Evolutionary conservation across 768 basidiomycete genomes (phyloP).

Genomic region (Steccherinum ochraceum): DNA sequence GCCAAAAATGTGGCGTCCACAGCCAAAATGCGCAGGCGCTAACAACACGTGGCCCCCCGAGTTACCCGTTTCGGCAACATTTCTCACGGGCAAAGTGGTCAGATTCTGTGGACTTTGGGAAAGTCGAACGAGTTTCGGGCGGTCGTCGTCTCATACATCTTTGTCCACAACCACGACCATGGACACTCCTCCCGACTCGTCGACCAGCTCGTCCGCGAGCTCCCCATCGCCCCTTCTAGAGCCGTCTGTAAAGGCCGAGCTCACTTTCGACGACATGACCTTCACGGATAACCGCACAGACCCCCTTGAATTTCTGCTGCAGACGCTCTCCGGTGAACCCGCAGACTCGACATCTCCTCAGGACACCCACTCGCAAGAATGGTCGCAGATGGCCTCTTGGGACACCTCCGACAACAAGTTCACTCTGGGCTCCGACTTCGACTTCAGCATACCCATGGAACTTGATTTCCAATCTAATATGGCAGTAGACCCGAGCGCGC

Average conservation of each 20-base stretch:
- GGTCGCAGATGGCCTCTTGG: constrained; percentile 50
- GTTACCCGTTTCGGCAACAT: neutral
- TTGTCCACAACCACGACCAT: constrained; percentile 12
- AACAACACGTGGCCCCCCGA: too few species aligned
- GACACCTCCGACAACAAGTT: constrained; percentile 24
- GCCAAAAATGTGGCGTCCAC: too few species aligned
- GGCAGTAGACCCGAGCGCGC: constrained; percentile 56
- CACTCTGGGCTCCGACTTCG: constrained; percentile 36
- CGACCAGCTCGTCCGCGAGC: constrained; percentile 19
- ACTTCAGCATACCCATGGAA: constrained; percentile 43
- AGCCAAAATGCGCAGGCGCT: too few species aligned
- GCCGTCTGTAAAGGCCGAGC: constrained; percentile 11
- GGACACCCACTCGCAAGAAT: constrained; percentile 31
- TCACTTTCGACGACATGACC: constrained; percentile 12
- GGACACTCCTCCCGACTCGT: constrained; percentile 19
- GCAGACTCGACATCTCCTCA: constrained; percentile 4
- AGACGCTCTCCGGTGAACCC: constrained; percentile 15
- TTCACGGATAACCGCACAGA: constrained; percentile 13
- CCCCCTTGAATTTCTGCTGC: constrained; percentile 22
- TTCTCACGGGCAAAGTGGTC: neutral
- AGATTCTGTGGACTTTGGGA: neutral
- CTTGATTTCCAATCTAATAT: constrained; percentile 56
- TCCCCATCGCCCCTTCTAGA: constrained; percentile 18
- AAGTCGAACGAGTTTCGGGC: neutral
- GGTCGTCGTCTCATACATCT: neutral